phyloP scores from a whole-genome alignment of 2,329 filamentous ascomycete genomes.

The Monosporascus cannonballus region DNA sequence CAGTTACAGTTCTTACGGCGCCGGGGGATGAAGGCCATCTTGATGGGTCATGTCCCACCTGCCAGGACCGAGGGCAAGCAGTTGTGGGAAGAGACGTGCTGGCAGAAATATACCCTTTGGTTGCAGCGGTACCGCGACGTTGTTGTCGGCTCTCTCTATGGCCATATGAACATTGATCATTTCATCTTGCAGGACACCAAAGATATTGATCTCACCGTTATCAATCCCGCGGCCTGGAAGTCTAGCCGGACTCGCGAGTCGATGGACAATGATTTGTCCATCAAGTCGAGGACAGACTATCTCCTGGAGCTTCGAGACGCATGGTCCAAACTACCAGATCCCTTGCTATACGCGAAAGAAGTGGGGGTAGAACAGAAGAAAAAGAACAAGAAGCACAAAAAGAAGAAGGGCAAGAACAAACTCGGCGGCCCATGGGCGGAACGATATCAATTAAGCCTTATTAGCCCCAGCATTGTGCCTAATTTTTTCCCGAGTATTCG shows the following conservation, averaged over 20 bases:
- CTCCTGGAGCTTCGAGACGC: slow-evolving; percentile 66
- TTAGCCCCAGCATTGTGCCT: slow-evolving; percentile 83
- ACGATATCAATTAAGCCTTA: slow-evolving; percentile 73
- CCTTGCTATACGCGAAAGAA: slow-evolving; percentile 22
- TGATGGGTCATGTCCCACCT: slow-evolving; percentile 91
- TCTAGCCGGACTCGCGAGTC: slow-evolving; percentile 24
- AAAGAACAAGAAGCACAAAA: slow-evolving; percentile 47
- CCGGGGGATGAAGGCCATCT: slow-evolving; percentile 85
- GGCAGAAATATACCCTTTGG: slow-evolving; percentile 96
- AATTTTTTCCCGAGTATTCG: slow-evolving; percentile 87
- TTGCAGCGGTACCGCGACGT: slow-evolving; percentile 86
- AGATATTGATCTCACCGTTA: slow-evolving; percentile 58
- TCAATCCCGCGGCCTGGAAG: slow-evolving; percentile 24
- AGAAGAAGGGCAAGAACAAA: slow-evolving; percentile 51
- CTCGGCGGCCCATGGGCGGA: slow-evolving; percentile 80
- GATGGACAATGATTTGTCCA: slow-evolving; percentile 50
- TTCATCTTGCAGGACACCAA: slow-evolving; percentile 87
- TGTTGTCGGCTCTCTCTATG: slow-evolving; percentile 71
- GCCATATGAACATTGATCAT: slow-evolving; percentile 98
- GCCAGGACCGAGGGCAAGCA: slow-evolving; percentile 79
- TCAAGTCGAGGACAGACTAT: slow-evolving; percentile 70
- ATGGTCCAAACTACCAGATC: slow-evolving; percentile 72
- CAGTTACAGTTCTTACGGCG: slow-evolving; percentile 79
- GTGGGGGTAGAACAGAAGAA: slow-evolving; percentile 30
- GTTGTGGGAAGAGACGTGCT: slow-evolving; percentile 94